Base-by-base conservation (phyloP, 768 basidiomycete genomes). In the Mrakia blollopis region DNA sequence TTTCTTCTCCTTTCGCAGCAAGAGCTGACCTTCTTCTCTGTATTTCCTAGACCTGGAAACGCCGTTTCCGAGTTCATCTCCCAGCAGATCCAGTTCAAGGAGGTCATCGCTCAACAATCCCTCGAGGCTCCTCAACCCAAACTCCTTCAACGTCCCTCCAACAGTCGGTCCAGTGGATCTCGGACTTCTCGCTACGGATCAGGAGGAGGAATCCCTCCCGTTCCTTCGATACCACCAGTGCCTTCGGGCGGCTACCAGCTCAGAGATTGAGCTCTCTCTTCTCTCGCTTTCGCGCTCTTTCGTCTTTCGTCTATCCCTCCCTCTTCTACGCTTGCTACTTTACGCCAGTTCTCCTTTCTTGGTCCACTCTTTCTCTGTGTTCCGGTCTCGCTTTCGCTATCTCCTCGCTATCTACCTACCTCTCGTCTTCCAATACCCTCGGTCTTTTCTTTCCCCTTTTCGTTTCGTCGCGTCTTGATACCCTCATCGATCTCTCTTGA, bases 1-100 rank as follows among this genome's bases (percentile, higher is more conserved):
- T 16, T 25, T 52, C n/a, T 23, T 41, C 35, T 28, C 14, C 23
- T 37, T 35, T 37, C 18, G 21, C 60, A 6, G 25, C 25, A 11
- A 7, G 44, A n/a, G 8, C 41, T 41, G 50, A 60, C 10, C 50
- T 14, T 28, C 6, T 39, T 25, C n/a, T 50, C 13, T 7, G 44
- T 44, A n/a, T 28, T 21, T 62, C 57, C 61, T 39, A 78, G 77
- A 50, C 72, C 72, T 18, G 77, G 73, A 14, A 54, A 39, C 11
- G 72, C 77, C 11, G 73, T 78, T 28, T 62, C 69, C 14, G 77
- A 78, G 52, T 78, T 78, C 73, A 78, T 78, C 60, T 73, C 73
- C 16, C 72, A 78, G 37, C 77, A 78, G 52, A 65, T 78, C 47
- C 73, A 73, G 30, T 74, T 78, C 57, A 78, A 78, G 61, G 63